phyloP scores from a whole-genome alignment of 768 basidiomycete genomes.

The Lenzites betulinus region DNA sequence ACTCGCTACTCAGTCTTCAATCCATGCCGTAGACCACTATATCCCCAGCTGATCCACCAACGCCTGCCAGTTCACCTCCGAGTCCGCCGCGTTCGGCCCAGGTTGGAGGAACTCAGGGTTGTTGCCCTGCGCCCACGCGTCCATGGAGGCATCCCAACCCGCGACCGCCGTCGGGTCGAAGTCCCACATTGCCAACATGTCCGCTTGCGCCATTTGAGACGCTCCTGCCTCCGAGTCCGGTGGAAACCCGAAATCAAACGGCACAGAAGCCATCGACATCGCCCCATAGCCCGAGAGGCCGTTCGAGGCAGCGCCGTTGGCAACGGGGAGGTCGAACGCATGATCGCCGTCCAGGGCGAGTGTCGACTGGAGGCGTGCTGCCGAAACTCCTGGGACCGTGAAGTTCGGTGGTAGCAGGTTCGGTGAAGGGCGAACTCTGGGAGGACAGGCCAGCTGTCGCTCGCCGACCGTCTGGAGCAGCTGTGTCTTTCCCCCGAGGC shows the following conservation, averaged over 20 bases:
- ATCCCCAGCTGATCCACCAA: slow-evolving; percentile 67
- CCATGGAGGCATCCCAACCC: background rate
- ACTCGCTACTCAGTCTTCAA: too few species aligned
- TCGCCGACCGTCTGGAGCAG: slow-evolving; percentile 24
- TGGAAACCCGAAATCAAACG: slow-evolving; percentile 31
- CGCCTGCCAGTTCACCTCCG: slow-evolving; percentile 66
- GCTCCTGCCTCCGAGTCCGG: background rate
- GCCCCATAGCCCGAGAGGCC: slow-evolving; percentile 7
- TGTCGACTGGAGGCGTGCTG: slow-evolving; percentile 43
- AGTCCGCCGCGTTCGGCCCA: slow-evolving; percentile 32
- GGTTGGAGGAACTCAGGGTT: background rate
- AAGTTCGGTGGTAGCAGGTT: background rate
- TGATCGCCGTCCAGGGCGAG: slow-evolving; percentile 43
- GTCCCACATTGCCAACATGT: slow-evolving; percentile 9
- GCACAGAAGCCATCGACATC: background rate
- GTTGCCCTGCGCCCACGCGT: background rate
- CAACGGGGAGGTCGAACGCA: background rate
- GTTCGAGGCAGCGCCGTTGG: background rate
- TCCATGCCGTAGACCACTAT: too few species aligned
- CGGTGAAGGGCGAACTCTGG: background rate
- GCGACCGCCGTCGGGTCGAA: background rate
- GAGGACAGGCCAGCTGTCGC: background rate
- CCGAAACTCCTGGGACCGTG: background rate
- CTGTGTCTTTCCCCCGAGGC: slow-evolving; percentile 36
- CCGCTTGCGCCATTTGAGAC: slow-evolving; percentile 3